These are phyloP conservation scores for Lactifluus rugatus DNA, from an alignment of 768 basidiomycete genomes.

Conservation along the genomic window DNA sequence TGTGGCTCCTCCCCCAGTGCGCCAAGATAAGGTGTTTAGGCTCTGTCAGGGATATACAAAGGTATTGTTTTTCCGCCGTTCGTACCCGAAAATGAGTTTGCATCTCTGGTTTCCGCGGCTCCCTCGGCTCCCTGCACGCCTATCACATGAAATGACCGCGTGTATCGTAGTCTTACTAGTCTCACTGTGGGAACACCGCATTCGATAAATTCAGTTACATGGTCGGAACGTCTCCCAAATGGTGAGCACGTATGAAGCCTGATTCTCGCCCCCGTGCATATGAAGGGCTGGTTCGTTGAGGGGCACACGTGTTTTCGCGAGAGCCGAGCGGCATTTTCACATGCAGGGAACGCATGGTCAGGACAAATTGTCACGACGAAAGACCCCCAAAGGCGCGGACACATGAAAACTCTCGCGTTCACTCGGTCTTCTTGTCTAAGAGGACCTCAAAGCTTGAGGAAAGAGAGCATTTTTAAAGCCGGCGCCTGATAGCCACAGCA, in stretches of 20 bases:
- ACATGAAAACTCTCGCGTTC: neutral
- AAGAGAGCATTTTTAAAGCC: neutral
- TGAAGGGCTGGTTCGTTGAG: conserved; percentile 3
- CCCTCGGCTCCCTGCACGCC: neutral
- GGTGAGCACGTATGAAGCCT: neutral
- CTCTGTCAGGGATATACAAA: neutral
- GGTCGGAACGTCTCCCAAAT: neutral
- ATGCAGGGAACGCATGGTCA: conserved; percentile 9
- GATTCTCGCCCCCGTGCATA: neutral
- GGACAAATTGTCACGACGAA: neutral
- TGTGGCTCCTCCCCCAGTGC: neutral
- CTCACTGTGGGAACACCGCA: neutral
- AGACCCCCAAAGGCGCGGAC: neutral
- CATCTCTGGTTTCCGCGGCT: neutral
- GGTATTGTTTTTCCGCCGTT: neutral
- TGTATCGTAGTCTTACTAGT: neutral
- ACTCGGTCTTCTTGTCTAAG: neutral
- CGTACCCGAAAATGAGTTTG: neutral
- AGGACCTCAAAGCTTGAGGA: neutral
- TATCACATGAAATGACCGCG: conserved; percentile 14
- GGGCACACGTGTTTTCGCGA: conserved; percentile 11
- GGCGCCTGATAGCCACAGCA: too few relatives aligned
- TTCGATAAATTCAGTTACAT: neutral
- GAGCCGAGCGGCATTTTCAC: neutral
- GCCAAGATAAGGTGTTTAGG: conserved; percentile 5